phyloP scores from a whole-genome alignment of 2,329 filamentous ascomycete genomes.

The Ascochyta clinopodiicola region DNA sequence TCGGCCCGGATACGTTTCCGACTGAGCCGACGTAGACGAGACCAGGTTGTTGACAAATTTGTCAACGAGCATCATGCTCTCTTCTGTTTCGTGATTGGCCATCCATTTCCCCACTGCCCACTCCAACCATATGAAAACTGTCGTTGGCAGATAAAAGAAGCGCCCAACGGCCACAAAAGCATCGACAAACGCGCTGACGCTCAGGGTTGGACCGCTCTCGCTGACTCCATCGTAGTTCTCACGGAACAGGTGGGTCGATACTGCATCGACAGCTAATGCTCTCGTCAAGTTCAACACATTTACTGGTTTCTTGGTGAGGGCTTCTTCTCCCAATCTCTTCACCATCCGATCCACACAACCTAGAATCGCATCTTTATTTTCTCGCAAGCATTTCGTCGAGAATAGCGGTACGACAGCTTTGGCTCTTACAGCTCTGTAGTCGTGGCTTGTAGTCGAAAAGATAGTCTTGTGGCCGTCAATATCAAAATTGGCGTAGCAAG shows the following conservation, averaged over 20 bases:
- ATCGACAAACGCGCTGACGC: constrained; percentile 60
- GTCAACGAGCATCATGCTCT: constrained; percentile 52
- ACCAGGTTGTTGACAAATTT: constrained; percentile 53
- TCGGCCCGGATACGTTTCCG: constrained; percentile 57
- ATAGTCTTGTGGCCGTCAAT: constrained; percentile 63
- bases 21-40: constrained; percentile 36
- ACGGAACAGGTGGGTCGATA: constrained; percentile 61
- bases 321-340: constrained; percentile 47
- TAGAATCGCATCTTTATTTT: constrained; percentile 50
- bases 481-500: constrained; percentile 63
- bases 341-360: constrained; percentile 54
- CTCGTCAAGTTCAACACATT: constrained; percentile 59
- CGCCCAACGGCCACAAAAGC: constrained; percentile 61
- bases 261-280: constrained; percentile 61
- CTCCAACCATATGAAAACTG: constrained; percentile 51
- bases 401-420: constrained; percentile 61
- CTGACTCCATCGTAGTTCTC: constrained; percentile 58
- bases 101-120: constrained; percentile 46
- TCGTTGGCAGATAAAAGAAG: constrained; percentile 61
- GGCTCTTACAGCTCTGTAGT: constrained; percentile 53
- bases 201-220: constrained; percentile 45
- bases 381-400: constrained; percentile 54
- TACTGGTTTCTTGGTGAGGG: constrained; percentile 40
- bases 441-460: constrained; percentile 56
- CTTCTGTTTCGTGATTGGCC: constrained; percentile 40